Evolutionary conservation across 164 flowering plant genomes (phyloP).

Genomic region (Kalanchoe fedtschenkoi): DNA sequence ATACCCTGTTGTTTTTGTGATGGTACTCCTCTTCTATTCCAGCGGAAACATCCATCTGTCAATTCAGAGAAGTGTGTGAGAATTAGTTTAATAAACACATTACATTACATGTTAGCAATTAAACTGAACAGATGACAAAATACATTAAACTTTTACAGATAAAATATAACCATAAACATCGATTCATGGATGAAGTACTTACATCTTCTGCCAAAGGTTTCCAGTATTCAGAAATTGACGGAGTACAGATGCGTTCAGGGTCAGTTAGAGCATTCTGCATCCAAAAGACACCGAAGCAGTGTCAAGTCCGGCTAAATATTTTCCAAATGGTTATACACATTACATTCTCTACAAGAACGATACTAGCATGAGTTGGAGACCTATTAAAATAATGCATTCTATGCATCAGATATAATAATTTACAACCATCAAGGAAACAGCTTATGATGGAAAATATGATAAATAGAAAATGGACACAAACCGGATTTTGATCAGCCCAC

Average conservation of each 20-base stretch:
- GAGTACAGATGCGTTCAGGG: slow-evolving; percentile 78
- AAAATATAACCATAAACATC: not conserved
- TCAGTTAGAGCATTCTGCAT: slow-evolving; percentile 88
- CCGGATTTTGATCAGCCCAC: slow-evolving; percentile 96
- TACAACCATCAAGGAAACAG: not conserved
- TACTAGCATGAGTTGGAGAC: no score
- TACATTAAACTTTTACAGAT: not conserved
- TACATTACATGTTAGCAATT: not conserved
- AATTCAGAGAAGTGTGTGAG: slow-evolving; percentile 2
- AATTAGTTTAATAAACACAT: not conserved
- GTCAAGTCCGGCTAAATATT: not conserved
- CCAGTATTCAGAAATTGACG: slow-evolving; percentile 80
- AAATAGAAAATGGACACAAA: slow-evolving; percentile 14
- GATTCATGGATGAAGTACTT: slow-evolving; percentile 16
- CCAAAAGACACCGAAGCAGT: not conserved
- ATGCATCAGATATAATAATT: not conserved
- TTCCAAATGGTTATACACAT: not conserved
- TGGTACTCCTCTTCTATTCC: slow-evolving; percentile 98
- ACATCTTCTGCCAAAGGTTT: slow-evolving; percentile 97
- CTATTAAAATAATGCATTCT: no score
- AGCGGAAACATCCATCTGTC: slow-evolving; percentile 81
- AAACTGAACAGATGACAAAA: not conserved
- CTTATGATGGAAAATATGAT: not conserved
- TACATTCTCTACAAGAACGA: no score
- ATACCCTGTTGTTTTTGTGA: slow-evolving; percentile 76